A percentile compares a stretch with the other conserved stretches of the same genome.
Evolutionary conservation across 176 grass and related monocot genomes (phyloP).

Genomic region (Raddia guianensis): DNA sequence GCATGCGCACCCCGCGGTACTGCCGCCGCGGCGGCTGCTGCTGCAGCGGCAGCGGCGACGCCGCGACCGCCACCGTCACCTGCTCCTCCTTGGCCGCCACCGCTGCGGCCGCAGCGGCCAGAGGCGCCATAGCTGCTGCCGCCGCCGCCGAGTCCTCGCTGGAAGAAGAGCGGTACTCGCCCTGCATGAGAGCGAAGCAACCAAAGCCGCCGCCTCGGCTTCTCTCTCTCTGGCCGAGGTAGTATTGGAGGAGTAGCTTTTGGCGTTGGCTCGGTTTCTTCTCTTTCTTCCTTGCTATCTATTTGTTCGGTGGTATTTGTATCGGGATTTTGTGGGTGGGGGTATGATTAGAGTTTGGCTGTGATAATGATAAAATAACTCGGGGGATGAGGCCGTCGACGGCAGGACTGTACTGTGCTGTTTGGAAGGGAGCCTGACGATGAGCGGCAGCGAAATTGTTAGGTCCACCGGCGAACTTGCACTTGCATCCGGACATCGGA

Average conservation of each 20-base stretch:
- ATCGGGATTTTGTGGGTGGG: slow-evolving; percentile 47
- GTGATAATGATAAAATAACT: slow-evolving; percentile 54
- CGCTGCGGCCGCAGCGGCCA: slow-evolving; percentile 27
- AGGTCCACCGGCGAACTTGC: slow-evolving; percentile 47
- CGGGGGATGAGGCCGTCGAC: slow-evolving; percentile 40
- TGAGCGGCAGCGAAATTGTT: slow-evolving; percentile 15
- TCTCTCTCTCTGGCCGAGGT: not conserved
- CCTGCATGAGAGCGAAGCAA: slow-evolving; percentile 50
- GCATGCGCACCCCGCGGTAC: slow-evolving; percentile 89
- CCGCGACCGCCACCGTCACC: slow-evolving; percentile 9
- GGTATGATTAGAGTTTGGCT: slow-evolving; percentile 57
- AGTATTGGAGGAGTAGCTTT: slow-evolving; percentile 40
- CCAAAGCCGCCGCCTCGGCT: slow-evolving; percentile 8
- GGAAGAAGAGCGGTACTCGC: slow-evolving; percentile 63
- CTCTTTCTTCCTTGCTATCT: slow-evolving; percentile 39
- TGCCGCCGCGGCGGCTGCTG: slow-evolving; percentile 49
- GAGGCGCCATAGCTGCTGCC: slow-evolving; percentile 32
- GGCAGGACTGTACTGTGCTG: slow-evolving; percentile 48
- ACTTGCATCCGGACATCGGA: slow-evolving; percentile 28
- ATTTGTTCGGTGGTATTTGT: slow-evolving; percentile 56
- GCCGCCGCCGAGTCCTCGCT: slow-evolving; percentile 54
- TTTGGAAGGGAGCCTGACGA: slow-evolving; percentile 39
- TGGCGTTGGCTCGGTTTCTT: slow-evolving; percentile 38
- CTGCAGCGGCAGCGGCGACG: not conserved
- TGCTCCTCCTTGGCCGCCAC: slow-evolving; percentile 42